Percentiles rank a stretch among this genome's conserved stretches.
Evolutionary conservation across 495 filamentous ascomycete genomes (phyloP).

Genomic region (Penicillium atrosanguineum): DNA sequence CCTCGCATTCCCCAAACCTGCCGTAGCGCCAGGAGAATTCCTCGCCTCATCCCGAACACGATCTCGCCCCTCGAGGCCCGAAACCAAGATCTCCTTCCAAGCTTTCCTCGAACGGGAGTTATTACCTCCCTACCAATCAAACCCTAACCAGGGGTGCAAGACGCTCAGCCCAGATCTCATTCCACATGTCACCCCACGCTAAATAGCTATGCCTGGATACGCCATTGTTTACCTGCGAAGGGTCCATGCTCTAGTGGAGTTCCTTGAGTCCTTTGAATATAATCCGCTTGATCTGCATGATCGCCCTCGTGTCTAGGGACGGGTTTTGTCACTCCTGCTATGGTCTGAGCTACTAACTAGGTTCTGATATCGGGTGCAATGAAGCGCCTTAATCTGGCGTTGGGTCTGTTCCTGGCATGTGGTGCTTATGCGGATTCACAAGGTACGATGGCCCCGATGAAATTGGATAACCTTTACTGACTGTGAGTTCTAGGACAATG

Average conservation of each 20-base stretch:
- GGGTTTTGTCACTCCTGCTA: conserved; percentile 14
- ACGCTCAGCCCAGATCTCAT: conserved; percentile 15
- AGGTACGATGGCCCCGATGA: conserved; percentile 8
- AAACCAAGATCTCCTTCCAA: conserved; percentile 1
- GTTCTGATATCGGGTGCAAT: conserved; percentile 14
- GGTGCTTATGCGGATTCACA: conserved; percentile 11
- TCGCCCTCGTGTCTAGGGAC: conserved; percentile 2
- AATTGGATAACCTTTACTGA: not conserved
- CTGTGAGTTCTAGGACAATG: not conserved
- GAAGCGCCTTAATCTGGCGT: conserved; percentile 16
- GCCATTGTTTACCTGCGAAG: conserved; percentile 15
- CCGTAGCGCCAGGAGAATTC: conserved; percentile 16
- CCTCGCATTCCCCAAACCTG: conserved; percentile 16
- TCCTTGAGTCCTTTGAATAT: conserved; percentile 11
- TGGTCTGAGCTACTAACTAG: conserved; percentile 14
- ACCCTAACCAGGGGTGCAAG: not conserved
- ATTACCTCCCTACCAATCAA: not conserved
- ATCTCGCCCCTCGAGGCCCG: conserved; percentile 1
- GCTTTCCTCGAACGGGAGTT: not conserved
- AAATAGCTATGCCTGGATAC: conserved; percentile 16
- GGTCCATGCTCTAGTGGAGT: not conserved
- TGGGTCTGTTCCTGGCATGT: conserved; percentile 15
- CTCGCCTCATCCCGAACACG: not conserved
- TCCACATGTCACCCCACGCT: conserved; percentile 19
- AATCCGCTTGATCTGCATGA: conserved; percentile 25